Evolutionary conservation across 129 eudicot species (phyloP).

Genomic region (Heracleum sosnowskyi): DNA sequence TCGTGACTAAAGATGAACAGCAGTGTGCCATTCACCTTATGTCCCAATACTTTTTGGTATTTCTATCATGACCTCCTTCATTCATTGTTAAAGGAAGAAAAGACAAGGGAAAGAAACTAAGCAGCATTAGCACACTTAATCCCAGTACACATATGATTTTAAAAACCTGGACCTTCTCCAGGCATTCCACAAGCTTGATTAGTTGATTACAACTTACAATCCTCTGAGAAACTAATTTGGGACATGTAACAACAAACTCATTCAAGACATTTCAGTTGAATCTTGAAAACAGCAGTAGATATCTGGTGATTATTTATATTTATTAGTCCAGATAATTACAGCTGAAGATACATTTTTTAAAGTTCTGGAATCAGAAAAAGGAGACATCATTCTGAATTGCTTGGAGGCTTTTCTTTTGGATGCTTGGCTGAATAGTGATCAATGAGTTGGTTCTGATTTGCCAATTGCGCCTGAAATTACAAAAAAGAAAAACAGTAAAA

Average conservation of each 20-base stretch:
- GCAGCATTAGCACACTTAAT: background rate
- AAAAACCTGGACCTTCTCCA: background rate
- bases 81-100: background rate
- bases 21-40: too few relatives aligned
- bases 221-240: background rate
- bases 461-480: constrained; percentile 35
- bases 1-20: too few relatives aligned
- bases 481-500: background rate
- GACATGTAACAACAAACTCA: background rate
- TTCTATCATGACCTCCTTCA: background rate
- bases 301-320: background rate
- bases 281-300: background rate
- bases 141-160: background rate
- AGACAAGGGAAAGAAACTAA: background rate
- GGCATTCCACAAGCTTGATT: background rate
- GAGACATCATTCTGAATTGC: constrained; percentile 50
- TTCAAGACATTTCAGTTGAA: background rate
- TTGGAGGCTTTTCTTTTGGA: constrained; percentile 88
- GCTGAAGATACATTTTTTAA: constrained; percentile 1
- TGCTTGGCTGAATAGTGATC: constrained; percentile 92
- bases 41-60: too few relatives aligned
- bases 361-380: background rate
- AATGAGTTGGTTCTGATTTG: constrained; percentile 77
- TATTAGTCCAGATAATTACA: background rate
- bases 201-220: background rate